phyloP scores from a whole-genome alignment of 2,329 filamentous ascomycete species.

The Incumbomyces lentus region DNA sequence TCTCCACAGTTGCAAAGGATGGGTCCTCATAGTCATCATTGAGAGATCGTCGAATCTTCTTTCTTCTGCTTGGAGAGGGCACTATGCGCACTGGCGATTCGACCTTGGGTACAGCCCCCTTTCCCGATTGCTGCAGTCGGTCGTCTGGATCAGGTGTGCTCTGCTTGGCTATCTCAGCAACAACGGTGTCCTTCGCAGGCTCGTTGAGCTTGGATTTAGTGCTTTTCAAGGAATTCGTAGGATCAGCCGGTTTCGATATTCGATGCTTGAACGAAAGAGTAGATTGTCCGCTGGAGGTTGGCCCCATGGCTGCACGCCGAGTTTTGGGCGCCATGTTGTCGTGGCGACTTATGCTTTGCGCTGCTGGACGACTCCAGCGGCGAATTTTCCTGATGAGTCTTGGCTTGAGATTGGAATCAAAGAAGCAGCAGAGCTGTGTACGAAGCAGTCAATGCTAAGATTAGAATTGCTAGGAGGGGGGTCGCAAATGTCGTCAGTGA shows the following conservation, averaged over 20 bases:
- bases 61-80: conserved; percentile 8
- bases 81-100: conserved; percentile 13
- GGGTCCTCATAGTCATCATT: conserved; percentile 18
- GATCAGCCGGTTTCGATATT: conserved; percentile 47
- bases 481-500: too few species aligned
- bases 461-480: background rate
- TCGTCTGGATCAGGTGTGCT: conserved; percentile 10
- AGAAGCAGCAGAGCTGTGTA: too few species aligned
- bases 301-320: conserved; percentile 25
- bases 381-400: too few species aligned
- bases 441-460: too few species aligned
- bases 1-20: conserved; percentile 23
- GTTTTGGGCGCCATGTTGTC: conserved; percentile 34
- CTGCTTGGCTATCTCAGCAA: conserved; percentile 7
- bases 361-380: too few species aligned
- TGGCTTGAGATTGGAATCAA: too few species aligned
- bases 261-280: conserved; percentile 54
- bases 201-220: conserved; percentile 27
- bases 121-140: conserved; percentile 7
- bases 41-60: conserved; percentile 11
- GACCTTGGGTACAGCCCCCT: conserved; percentile 19
- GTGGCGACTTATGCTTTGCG: too few species aligned
- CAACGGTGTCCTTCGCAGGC: conserved; percentile 10
- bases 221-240: conserved; percentile 25
- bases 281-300: conserved; percentile 39